Conservation (phyloP, 78 protist genomes). For the Pigoraptor vietnamica region DNA sequence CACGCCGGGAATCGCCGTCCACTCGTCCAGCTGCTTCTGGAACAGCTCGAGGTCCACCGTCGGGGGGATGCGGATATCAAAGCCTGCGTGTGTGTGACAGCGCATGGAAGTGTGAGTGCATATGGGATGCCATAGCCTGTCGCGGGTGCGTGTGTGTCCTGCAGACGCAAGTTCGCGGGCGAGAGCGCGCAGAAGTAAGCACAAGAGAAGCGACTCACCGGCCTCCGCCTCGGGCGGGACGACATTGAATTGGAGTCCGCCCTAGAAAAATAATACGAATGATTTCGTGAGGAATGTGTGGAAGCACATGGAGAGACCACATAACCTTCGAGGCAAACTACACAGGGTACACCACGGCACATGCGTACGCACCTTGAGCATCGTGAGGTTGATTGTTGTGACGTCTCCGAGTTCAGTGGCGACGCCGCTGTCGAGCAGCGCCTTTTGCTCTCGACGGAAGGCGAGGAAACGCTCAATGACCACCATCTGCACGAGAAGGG, state of each 20-base stretch:
- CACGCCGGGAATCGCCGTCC: constrained; percentile 49
- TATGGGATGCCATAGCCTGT: too few species aligned
- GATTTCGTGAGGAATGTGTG: neutral
- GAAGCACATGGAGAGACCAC: neutral
- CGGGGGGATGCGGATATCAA: constrained; percentile 78
- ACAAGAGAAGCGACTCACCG: constrained; percentile 18
- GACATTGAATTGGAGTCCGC: constrained; percentile 44
- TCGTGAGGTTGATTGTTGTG: constrained; percentile 64
- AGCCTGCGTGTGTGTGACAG: constrained; percentile 2
- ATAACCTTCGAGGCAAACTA: neutral
- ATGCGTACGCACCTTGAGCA: constrained; percentile 50
- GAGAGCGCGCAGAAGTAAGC: too few species aligned
- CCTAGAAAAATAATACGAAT: neutral
- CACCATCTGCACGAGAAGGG: constrained; percentile 31
- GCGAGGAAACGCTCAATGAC: constrained; percentile 36
- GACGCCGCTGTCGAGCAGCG: neutral
- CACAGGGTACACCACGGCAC: constrained; percentile 26
- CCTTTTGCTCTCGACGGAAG: constrained; percentile 51
- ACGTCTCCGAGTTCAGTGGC: constrained; percentile 69
- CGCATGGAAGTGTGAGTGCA: too few species aligned
- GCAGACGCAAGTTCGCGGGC: too few species aligned
- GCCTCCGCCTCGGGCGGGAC: constrained; percentile 67
- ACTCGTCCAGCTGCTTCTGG: constrained; percentile 40
- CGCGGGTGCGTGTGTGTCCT: too few species aligned
- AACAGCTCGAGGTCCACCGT: constrained; percentile 38